Conservation (phyloP, 1,284 basidiomycete genomes). For the Ganoderma lucidum region DNA sequence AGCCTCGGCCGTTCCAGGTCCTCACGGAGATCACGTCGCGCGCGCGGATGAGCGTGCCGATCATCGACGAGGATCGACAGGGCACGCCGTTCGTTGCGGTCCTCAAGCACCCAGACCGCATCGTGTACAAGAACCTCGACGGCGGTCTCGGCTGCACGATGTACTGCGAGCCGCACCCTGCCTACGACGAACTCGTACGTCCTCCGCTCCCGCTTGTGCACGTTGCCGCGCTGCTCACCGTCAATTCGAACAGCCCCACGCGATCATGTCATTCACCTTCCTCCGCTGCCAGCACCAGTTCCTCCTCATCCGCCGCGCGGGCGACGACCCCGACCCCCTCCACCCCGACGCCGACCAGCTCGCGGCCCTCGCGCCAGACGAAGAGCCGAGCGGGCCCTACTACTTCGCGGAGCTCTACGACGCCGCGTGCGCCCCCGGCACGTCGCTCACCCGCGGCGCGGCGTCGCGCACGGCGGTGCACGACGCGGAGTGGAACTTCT, state of each 20-base stretch:
- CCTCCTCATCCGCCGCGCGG: slow-evolving; percentile 57
- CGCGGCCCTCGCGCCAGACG: not conserved
- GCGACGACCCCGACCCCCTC: slow-evolving; percentile 28
- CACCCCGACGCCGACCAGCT: not conserved
- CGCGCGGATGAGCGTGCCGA: slow-evolving; percentile 48
- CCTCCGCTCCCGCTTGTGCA: not conserved
- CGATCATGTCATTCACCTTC: slow-evolving; percentile 60
- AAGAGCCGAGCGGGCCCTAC: slow-evolving; percentile 3
- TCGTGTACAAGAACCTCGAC: slow-evolving; percentile 57
- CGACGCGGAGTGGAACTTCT: slow-evolving; percentile 17
- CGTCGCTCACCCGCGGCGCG: slow-evolving; percentile 30
- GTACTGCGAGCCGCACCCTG: slow-evolving; percentile 26
- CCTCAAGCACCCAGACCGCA: slow-evolving; percentile 50
- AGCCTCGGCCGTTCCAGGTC: slow-evolving; percentile 50
- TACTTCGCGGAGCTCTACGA: slow-evolving; percentile 36
- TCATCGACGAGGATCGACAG: slow-evolving; percentile 52
- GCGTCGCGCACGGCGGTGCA: slow-evolving; percentile 19
- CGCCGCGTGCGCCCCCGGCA: slow-evolving; percentile 19
- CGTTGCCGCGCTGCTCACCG: slow-evolving; percentile 13
- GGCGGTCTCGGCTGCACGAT: slow-evolving; percentile 41
- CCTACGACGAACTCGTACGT: slow-evolving; percentile 12
- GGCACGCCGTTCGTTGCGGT: slow-evolving; percentile 54
- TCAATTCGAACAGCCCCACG: slow-evolving; percentile 45
- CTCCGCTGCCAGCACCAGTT: slow-evolving; percentile 61
- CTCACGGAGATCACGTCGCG: slow-evolving; percentile 51